These are phyloP conservation scores for Candida endomychidarum DNA, from an alignment of 805 yeast species.

Conservation along the genomic window DNA sequence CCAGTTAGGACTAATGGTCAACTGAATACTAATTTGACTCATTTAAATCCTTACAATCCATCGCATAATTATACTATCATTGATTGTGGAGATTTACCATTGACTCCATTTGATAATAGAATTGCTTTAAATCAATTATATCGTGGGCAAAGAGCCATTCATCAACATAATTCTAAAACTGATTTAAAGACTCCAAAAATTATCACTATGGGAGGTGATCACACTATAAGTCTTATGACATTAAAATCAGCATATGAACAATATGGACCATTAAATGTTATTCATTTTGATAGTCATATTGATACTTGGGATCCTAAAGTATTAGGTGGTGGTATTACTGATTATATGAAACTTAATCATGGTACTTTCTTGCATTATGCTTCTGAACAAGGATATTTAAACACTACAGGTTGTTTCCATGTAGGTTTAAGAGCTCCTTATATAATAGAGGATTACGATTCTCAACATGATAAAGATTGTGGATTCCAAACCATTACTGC, in stretches of 20 bases:
- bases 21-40: slow-evolving; percentile 32
- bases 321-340: slow-evolving; percentile 61
- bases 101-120: slow-evolving; percentile 66
- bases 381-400: slow-evolving; percentile 60
- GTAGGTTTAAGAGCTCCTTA: slow-evolving; percentile 68
- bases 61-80: slow-evolving; percentile 45
- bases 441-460: slow-evolving; percentile 39
- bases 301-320: slow-evolving; percentile 70
- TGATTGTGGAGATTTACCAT: slow-evolving; percentile 70
- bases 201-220: slow-evolving; percentile 62
- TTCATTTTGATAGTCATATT: slow-evolving; percentile 67
- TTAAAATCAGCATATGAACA: slow-evolving; percentile 52
- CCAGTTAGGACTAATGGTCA: slow-evolving; percentile 39
- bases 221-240: slow-evolving; percentile 53
- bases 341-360: slow-evolving; percentile 60
- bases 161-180: slow-evolving; percentile 17
- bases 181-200: slow-evolving; percentile 26
- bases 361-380: slow-evolving; percentile 74
- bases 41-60: slow-evolving; percentile 53
- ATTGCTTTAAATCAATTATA: slow-evolving; percentile 65
- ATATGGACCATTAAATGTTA: slow-evolving; percentile 48
- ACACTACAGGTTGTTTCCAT: slow-evolving; percentile 50
- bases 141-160: slow-evolving; percentile 50
- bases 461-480: slow-evolving; percentile 48
- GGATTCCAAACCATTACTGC: slow-evolving; percentile 50